Conservation (phyloP, 495 filamentous ascomycete species). For the Aspergillus funiculosus region DNA sequence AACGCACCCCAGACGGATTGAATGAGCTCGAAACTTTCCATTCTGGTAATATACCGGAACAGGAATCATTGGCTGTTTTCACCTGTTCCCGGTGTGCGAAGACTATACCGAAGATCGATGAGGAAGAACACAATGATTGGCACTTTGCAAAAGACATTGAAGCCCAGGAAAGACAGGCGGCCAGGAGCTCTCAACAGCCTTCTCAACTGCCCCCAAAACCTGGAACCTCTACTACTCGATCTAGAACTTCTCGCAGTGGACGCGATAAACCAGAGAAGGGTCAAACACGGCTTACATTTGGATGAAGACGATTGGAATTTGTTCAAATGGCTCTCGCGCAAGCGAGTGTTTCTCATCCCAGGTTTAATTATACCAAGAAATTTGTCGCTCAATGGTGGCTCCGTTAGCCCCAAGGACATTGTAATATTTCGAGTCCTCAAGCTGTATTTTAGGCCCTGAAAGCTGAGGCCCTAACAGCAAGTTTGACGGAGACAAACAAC, state of each 20-base stretch:
- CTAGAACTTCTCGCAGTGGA: conserved; percentile 27
- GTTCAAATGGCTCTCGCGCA: too few species aligned
- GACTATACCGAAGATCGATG: conserved; percentile 47
- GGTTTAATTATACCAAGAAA: too few species aligned
- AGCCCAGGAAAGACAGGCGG: conserved; percentile 48
- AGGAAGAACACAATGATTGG: conserved; percentile 86
- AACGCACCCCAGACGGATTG: neutral
- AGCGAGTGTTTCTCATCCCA: too few species aligned
- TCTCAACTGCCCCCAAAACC: conserved; percentile 18
- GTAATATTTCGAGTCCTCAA: too few species aligned
- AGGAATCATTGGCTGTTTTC: conserved; percentile 28
- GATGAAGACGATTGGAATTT: conserved; percentile 26
- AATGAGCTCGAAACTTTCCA: neutral
- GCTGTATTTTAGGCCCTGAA: too few species aligned
- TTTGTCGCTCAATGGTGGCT: too few species aligned
- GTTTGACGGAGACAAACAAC: too few species aligned
- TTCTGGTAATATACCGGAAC: conserved; percentile 21
- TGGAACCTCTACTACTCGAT: conserved; percentile 25
- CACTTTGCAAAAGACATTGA: conserved; percentile 88
- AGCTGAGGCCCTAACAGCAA: too few species aligned
- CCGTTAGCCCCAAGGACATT: too few species aligned
- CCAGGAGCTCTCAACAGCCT: conserved; percentile 22
- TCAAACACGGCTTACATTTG: conserved; percentile 69
- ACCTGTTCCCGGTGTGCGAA: conserved; percentile 63
- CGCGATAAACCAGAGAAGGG: conserved; percentile 62